Base-by-base conservation (phyloP, 192 early-diverging fungal genomes). In the Linnemannia exigua region DNA sequence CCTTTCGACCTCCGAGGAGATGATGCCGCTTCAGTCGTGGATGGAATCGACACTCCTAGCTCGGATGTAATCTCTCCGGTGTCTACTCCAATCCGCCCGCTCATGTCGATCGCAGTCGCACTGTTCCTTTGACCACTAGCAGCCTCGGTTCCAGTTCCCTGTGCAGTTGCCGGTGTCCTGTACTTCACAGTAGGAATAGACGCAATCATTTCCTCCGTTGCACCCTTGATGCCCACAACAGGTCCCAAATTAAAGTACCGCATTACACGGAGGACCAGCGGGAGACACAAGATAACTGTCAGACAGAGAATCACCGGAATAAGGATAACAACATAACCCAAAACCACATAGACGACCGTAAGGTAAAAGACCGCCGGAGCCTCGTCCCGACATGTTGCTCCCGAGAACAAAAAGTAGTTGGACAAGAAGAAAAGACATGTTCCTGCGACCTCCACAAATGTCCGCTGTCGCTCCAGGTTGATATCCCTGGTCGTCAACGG, bases 181-280 rank as follows among this genome's bases (percentile, higher is more conserved):
- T 92, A 97, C 47, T 89, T 89, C 25, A 95, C 91, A 31, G 94
- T 88, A 1, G 95, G 94, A 17, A 97, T 93, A 63, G 89, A 90
- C 14, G 88, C 80, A 54, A 97, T 95, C 76, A 94, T 90, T 71
- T 92, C 91, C 54, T 91, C 91, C 4, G 89, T 91, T 7, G 95
- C 94, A 51, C 95, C 95, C 75, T 91, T 93, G 77, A 93, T 90
- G 31, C 88, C 90, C 14, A 81, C 78, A n/a, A 89, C 88, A 47
- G 91, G 91, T 15, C 89, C 87, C 52, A 93, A 79, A 54, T 91
- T 88, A 51, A 95, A 71, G 70, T 87, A 74, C 63, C 91, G 88
- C 91, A 92, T 90, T 71, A 89, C 90, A 69, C 94, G 88, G 87
- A 94, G 87, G 72, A 96, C 83, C 75, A 89, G 84, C 61, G 92